These are phyloP conservation scores for Monilinia aucupariae DNA, from an alignment of 2,329 filamentous ascomycete species.

Conservation along the genomic window DNA sequence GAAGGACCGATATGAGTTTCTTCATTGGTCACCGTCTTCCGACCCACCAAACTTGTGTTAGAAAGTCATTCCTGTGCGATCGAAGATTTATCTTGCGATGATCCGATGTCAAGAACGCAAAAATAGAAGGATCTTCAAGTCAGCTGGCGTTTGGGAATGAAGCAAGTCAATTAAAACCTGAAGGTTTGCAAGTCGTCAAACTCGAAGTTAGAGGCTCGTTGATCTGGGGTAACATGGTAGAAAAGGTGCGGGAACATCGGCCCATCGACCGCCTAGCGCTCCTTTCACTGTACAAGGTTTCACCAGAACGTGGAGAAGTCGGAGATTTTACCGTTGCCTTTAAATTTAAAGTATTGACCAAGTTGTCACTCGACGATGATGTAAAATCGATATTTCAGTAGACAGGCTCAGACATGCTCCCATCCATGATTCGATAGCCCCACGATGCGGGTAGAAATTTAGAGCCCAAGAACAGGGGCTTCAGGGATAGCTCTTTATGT, in stretches of 20 bases:
- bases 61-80: background rate
- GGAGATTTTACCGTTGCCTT: background rate
- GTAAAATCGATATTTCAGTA: slow-evolving; percentile 4
- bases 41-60: background rate
- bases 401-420: background rate
- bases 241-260: slow-evolving; percentile 15
- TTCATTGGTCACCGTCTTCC: slow-evolving; percentile 6
- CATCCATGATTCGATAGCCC: slow-evolving; percentile 1
- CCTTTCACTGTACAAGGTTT: slow-evolving; percentile 9
- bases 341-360: background rate
- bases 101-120: background rate
- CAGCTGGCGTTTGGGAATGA: slow-evolving; percentile 13
- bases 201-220: slow-evolving; percentile 10
- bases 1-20: slow-evolving; percentile 18
- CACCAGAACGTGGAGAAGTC: slow-evolving; percentile 12
- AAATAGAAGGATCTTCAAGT: slow-evolving; percentile 13
- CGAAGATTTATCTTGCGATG: background rate
- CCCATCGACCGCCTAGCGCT: slow-evolving; percentile 13
- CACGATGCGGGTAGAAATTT: background rate
- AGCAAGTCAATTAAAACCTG: background rate
- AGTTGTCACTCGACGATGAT: background rate
- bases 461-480: background rate
- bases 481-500: background rate
- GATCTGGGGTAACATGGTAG: slow-evolving; percentile 15
- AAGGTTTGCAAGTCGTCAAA: background rate